Conservation (phyloP, 2,329 filamentous ascomycete genomes). For the Chaetothyriales sp. region DNA sequence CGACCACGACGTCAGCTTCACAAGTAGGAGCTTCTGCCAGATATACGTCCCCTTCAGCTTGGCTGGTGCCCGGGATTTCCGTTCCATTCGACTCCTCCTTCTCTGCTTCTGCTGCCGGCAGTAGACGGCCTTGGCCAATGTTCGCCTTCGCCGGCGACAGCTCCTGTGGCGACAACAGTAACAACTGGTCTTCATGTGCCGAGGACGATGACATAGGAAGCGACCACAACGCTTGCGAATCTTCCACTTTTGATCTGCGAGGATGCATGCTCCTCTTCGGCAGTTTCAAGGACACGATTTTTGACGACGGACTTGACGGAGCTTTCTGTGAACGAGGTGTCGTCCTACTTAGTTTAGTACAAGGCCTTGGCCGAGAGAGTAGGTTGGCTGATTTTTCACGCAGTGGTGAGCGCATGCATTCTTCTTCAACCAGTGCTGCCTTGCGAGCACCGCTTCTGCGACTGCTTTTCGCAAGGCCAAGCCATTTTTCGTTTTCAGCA, state of each 20-base stretch:
- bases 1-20: background rate
- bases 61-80: constrained; percentile 14
- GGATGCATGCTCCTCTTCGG: constrained; percentile 3
- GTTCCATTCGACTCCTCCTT: background rate
- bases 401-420: constrained; percentile 4
- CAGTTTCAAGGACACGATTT: constrained; percentile 12
- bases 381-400: constrained; percentile 10
- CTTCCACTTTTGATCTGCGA: constrained; percentile 4
- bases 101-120: background rate
- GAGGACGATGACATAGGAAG: constrained; percentile 14
- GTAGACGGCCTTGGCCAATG: background rate
- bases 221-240: constrained; percentile 14
- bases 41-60: constrained; percentile 2
- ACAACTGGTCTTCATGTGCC: background rate
- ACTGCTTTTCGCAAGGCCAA: constrained; percentile 6
- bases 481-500: constrained; percentile 9
- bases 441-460: background rate
- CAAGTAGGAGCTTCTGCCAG: constrained; percentile 1
- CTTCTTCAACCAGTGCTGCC: background rate
- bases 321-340: background rate
- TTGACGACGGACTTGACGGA: constrained; percentile 1
- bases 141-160: background rate
- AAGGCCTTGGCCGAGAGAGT: constrained; percentile 1
- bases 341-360: constrained; percentile 1
- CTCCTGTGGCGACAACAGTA: background rate